Evolutionary conservation across 179 eudicot species (phyloP).

Genomic region (Vitellaria paradoxa): DNA sequence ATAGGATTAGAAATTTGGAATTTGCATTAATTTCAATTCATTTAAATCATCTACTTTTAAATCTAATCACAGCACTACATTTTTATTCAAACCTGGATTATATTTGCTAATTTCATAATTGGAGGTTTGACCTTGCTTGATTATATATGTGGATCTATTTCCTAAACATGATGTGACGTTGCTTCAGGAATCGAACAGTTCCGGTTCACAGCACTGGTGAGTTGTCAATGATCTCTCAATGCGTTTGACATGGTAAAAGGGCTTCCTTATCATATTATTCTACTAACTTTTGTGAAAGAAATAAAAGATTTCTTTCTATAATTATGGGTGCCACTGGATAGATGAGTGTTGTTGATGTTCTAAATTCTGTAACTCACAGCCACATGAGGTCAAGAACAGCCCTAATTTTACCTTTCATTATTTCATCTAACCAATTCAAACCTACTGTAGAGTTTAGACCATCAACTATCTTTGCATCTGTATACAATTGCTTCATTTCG

Average conservation of each 20-base stretch:
- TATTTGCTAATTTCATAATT: background rate
- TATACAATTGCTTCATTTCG: background rate
- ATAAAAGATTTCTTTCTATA: background rate
- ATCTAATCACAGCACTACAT: background rate
- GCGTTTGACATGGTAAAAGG: background rate
- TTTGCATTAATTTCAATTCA: background rate
- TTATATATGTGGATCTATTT: background rate
- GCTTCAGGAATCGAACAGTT: conserved; percentile 40
- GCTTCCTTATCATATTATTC: background rate
- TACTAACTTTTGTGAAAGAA: background rate
- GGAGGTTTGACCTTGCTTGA: background rate
- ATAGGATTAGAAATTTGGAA: background rate
- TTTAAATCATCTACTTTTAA: background rate
- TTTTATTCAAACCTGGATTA: background rate
- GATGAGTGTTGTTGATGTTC: background rate
- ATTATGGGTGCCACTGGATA: background rate
- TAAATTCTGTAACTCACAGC: background rate
- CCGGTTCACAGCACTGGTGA: conserved; percentile 35
- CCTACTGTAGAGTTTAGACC: background rate
- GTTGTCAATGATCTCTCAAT: conserved; percentile 14
- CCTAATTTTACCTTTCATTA: background rate
- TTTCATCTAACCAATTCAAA: background rate
- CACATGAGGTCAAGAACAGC: background rate
- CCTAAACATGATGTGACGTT: conserved; percentile 4
- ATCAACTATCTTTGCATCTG: background rate